Evolutionary conservation across 305 asterid genomes (phyloP).

Genomic region (Salvia sclarea): DNA sequence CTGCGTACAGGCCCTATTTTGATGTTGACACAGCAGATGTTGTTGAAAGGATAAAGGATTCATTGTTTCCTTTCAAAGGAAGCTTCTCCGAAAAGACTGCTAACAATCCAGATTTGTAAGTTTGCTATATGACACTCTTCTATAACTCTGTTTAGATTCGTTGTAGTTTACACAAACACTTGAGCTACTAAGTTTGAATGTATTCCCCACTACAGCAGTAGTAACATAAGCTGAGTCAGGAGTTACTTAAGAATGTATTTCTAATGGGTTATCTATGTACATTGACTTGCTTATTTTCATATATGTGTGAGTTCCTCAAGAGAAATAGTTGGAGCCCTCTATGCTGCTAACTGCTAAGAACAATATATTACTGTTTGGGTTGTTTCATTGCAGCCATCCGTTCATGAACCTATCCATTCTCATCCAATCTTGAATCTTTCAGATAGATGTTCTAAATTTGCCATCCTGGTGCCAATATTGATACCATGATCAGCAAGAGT

Average conservation of each 20-base stretch:
- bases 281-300: conserved; percentile 6
- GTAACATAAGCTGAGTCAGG: background rate
- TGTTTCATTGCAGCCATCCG: background rate
- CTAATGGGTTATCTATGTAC: background rate
- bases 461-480: background rate
- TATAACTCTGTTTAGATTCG: background rate
- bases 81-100: conserved; percentile 88
- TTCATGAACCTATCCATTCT: background rate
- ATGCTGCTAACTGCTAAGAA: background rate
- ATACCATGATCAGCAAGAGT: conserved; percentile 13
- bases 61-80: conserved; percentile 88
- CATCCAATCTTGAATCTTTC: conserved; percentile 1
- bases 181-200: conserved; percentile 7
- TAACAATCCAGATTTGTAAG: conserved; percentile 86
- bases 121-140: conserved; percentile 18
- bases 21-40: conserved; percentile 98
- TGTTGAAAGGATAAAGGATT: conserved; percentile 83
- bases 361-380: background rate
- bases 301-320: background rate
- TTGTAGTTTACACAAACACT: conserved; percentile 7
- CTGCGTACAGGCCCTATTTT: conserved; percentile 93
- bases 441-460: background rate
- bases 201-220: background rate
- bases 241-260: background rate
- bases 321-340: background rate